phyloP scores from a whole-genome alignment of 2,329 filamentous ascomycete species.

The Sarocladium strictum region DNA sequence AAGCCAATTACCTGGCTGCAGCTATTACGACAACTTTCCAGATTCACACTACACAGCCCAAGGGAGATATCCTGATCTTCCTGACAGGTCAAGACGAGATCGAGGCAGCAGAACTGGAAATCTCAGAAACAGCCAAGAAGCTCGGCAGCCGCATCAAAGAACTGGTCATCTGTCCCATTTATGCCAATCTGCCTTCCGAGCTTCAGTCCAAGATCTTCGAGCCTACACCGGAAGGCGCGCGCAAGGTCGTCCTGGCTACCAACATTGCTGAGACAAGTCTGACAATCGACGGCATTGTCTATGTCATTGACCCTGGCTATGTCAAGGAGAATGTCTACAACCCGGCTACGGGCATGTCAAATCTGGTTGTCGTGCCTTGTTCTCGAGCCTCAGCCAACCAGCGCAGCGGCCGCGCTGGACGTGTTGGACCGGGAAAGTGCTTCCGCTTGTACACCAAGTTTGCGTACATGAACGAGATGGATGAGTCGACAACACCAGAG shows the following conservation, averaged over 20 bases:
- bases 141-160: slow-evolving; percentile 79
- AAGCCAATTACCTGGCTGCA: slow-evolving; percentile 88
- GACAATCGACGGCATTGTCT: slow-evolving; percentile 93
- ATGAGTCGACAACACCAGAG: slow-evolving; percentile 86
- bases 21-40: slow-evolving; percentile 92
- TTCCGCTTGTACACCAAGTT: slow-evolving; percentile 92
- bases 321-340: slow-evolving; percentile 96
- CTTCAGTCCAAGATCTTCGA: slow-evolving; percentile 92
- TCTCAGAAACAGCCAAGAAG: slow-evolving; percentile 81
- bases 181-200: slow-evolving; percentile 86
- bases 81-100: slow-evolving; percentile 96
- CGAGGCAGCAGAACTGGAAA: slow-evolving; percentile 75
- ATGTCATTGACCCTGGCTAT: slow-evolving; percentile 92
- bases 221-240: slow-evolving; percentile 74
- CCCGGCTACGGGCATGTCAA: slow-evolving; percentile 85
- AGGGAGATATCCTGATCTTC: slow-evolving; percentile 90
- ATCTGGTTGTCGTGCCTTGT: slow-evolving; percentile 82
- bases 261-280: slow-evolving; percentile 96
- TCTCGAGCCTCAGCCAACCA: slow-evolving; percentile 91
- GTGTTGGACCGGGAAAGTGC: slow-evolving; percentile 86
- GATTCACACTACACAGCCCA: slow-evolving; percentile 80
- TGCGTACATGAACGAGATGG: slow-evolving; percentile 90
- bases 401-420: slow-evolving; percentile 83
- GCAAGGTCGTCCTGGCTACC: slow-evolving; percentile 90
- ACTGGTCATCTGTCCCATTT: slow-evolving; percentile 87